Base-by-base conservation (phyloP, 306 rosid genomes). In the Gillenia trifoliata region DNA sequence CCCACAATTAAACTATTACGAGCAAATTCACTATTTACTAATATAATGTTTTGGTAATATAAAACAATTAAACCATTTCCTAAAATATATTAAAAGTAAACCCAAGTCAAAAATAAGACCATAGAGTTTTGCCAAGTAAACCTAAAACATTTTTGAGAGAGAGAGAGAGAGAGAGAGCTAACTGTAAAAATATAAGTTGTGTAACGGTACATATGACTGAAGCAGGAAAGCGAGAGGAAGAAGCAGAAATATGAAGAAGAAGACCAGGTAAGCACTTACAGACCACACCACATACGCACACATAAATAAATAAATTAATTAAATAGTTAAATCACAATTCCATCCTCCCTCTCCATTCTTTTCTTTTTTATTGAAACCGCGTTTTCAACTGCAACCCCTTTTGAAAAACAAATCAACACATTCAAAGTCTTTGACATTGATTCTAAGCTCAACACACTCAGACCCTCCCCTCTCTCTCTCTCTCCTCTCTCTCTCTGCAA, bases 331-430 rank as follows among this genome's bases (percentile, higher is more conserved):
- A 59, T 11, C 64, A 25, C 31, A 59, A 59, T 59, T 59, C 33
- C 20, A 59, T 2, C 31, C 33, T 12, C 50, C 19, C 1, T 15
- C 50, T 4, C 50, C 17, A 12, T 29, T 38, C 15, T 20, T 55
- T 55, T 63, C 62, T 71, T 41, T n/a, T 41, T 63, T 43, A 9
- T 60, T 23, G 64, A 88, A 93, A 86, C 84, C 98, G 97, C 93
- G 98, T 91, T 33, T 86, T 79, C 82, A 75, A 72, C 82, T 6
- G 52, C 68, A 8, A 17, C 72, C 72, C 13, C 78, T 66, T 85
- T 78, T 30, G 16, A 61, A 28, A 15, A 65, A 55, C 59, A 43
- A 66, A 45, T 45, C 50, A 28, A 50, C 19, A 29, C 60, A 45
- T 83, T 83, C 75, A 74, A 75, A 73, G 87, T 84, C 86, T 73